Evolutionary conservation across 2,329 filamentous ascomycete genomes (phyloP), one percentile per base, ranked within the genome.

Genomic region (Colletotrichum camelliae): DNA sequence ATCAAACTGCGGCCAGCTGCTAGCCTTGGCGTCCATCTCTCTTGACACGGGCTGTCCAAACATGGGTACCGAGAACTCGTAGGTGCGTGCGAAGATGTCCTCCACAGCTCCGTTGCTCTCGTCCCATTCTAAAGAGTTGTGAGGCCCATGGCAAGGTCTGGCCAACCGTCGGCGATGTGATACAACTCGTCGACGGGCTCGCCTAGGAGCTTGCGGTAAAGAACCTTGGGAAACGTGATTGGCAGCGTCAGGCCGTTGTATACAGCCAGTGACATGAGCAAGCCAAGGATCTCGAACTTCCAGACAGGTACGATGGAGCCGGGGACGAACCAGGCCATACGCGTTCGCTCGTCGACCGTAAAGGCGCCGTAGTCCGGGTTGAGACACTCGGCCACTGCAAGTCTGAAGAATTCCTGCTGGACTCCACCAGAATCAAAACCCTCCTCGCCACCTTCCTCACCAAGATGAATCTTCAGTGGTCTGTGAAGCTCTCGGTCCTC

Each of bases 211-310:
- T 95, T 95, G 69, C 92, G 90, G 84, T 99, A 99, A 5, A 99
- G 89, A 0, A 93, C 94, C 73, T 92, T 90, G 1, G 97, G 97
- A 76, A 99, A 97, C 2, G 94, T 98, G 57, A 98, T 90, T 0
- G 97, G 97, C 1, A 99, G 88, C 0, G 96, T 98, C 29, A 98
- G 88, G 2, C 96, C 96, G 79, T 99, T 99, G 85, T 97, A 98
- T 6, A 98, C 87, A 7, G 97, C 97, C 21, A 99, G 88, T 1
- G 95, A 97, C 77, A 98, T 89, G n/a, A 98, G 86, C 13, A 98
- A 85, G 1, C 97, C 97, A 37, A 98, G 88, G 24, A 98, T 90
- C 83, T 98, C 95, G 80, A 94, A 98, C 81, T 97, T 97, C 91
- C 96, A 97, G 8, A 94, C 87, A 3, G 95, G 95, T 77, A 97